Conservation (phyloP, 768 basidiomycete species). For the Mycena kentingensis region DNA sequence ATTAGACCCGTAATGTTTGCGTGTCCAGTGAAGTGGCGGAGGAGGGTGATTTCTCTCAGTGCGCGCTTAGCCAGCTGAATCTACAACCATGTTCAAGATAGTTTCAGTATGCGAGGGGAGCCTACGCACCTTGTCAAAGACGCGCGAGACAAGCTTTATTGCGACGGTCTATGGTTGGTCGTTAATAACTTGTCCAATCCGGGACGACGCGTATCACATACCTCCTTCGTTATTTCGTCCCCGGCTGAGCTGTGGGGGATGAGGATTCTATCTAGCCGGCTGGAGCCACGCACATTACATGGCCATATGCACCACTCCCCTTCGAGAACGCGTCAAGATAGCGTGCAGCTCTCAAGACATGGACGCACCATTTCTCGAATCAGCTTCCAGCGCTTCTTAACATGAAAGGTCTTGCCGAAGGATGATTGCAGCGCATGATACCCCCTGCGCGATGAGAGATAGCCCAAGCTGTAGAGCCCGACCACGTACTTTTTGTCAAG, state of each 20-base stretch:
- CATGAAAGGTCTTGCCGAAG: constrained; percentile 81
- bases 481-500: constrained; percentile 64
- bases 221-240: constrained; percentile 89
- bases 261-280: constrained; percentile 29
- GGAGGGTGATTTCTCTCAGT: constrained; percentile 86
- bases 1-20: constrained; percentile 92
- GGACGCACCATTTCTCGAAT: constrained; percentile 87
- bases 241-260: constrained; percentile 62
- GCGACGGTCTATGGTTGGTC: too few species aligned
- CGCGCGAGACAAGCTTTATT: constrained; percentile 91
- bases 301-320: constrained; percentile 97
- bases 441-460: constrained; percentile 65
- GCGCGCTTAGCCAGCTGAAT: constrained; percentile 89
- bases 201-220: too few species aligned
- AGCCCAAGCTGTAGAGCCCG: too few species aligned
- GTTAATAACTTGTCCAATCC: too few species aligned
- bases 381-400: constrained; percentile 89
- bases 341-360: too few species aligned
- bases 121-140: constrained; percentile 76
- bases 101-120: too few species aligned
- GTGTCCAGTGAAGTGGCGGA: constrained; percentile 88
- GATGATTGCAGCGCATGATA: constrained; percentile 83
- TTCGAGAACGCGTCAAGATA: too few species aligned
- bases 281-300: constrained; percentile 67
- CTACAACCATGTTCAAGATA: too few species aligned